phyloP scores from a whole-genome alignment of 768 basidiomycete genomes.

The Rhodotorula toruloides region DNA sequence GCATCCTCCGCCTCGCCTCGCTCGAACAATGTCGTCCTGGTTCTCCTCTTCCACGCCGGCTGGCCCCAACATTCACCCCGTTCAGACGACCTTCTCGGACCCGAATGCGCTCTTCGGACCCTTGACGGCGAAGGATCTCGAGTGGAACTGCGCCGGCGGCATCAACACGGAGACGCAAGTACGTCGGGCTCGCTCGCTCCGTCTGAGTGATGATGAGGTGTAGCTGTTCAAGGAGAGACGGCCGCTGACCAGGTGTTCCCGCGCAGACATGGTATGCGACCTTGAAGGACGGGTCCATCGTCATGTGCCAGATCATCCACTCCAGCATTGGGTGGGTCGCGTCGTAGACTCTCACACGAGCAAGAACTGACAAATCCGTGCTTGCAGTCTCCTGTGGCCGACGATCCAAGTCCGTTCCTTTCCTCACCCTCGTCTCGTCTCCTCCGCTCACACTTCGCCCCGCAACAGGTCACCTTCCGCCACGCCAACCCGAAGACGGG shows the following conservation, averaged over 20 bases:
- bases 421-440: background rate
- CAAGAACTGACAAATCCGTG: too few species aligned
- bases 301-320: constrained; percentile 52
- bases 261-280: constrained; percentile 64
- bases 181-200: constrained; percentile 50
- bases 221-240: too few species aligned
- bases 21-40: constrained; percentile 36
- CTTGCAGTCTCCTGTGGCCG: constrained; percentile 56
- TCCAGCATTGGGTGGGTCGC: constrained; percentile 74
- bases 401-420: constrained; percentile 61
- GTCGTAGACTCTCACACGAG: too few species aligned
- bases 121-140: constrained; percentile 66
- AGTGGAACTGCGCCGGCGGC: constrained; percentile 75
- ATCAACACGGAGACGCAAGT: constrained; percentile 78
- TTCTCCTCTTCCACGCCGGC: constrained; percentile 29
- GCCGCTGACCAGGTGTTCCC: too few species aligned
- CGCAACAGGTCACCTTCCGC: constrained; percentile 69
- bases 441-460: background rate
- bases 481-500: constrained; percentile 70
- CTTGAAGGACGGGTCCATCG: constrained; percentile 66
- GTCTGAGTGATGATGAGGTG: too few species aligned
- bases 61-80: constrained; percentile 68
- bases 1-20: background rate
- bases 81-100: constrained; percentile 57
- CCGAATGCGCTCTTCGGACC: constrained; percentile 65